These are phyloP conservation scores for Ceratocystis albifundus DNA, from an alignment of 2,329 filamentous ascomycete genomes.

Conservation along the genomic window DNA sequence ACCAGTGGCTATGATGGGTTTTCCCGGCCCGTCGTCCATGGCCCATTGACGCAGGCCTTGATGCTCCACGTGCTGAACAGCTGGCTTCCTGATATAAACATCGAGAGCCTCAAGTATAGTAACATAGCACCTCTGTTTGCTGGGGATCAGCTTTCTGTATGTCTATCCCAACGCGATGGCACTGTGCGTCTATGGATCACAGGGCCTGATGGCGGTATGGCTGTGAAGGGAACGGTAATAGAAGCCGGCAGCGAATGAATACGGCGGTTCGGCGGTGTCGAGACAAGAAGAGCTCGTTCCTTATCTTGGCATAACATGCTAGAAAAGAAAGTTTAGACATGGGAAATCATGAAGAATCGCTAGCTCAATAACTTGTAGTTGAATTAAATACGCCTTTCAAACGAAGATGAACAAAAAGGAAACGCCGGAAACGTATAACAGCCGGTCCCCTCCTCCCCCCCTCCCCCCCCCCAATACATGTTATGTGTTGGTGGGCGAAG, in stretches of 20 bases:
- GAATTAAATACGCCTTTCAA: background rate
- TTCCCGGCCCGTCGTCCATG: conserved; percentile 67
- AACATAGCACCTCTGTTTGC: conserved; percentile 76
- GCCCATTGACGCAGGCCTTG: conserved; percentile 66
- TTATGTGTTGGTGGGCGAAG: background rate
- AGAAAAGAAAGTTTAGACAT: background rate
- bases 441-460: too few species aligned
- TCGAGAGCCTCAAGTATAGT: conserved; percentile 58
- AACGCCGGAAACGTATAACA: background rate
- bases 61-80: conserved; percentile 43
- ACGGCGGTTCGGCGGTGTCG: too few species aligned
- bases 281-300: background rate
- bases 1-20: conserved; percentile 62
- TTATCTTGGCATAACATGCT: background rate
- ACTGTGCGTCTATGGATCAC: conserved; percentile 50
- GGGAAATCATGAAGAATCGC: background rate
- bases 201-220: conserved; percentile 47
- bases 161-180: conserved; percentile 39
- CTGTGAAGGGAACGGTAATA: conserved; percentile 45
- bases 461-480: background rate
- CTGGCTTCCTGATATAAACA: conserved; percentile 26
- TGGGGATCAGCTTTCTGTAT: conserved; percentile 57
- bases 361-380: background rate
- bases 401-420: background rate
- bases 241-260: background rate